Evolutionary conservation across 805 yeast species (phyloP).

Genomic region (Tetrapisispora fleetii): DNA sequence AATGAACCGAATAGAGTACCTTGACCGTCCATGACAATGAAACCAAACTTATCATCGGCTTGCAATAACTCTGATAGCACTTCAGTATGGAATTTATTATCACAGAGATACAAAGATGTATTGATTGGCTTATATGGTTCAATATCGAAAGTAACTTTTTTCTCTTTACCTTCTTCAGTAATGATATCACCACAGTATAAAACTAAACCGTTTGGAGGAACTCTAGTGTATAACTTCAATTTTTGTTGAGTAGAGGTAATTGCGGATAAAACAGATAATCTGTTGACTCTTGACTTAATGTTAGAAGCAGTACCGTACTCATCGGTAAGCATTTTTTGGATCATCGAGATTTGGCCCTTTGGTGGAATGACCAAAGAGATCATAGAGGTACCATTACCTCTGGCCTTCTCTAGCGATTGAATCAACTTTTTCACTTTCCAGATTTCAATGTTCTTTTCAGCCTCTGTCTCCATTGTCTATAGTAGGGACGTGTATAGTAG

Average conservation of each 20-base stretch:
- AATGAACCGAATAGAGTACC: constrained; percentile 93
- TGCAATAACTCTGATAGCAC: constrained; percentile 89
- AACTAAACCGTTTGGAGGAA: constrained; percentile 93
- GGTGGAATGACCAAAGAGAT: constrained; percentile 95
- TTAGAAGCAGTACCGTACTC: constrained; percentile 98
- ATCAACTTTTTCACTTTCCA: constrained; percentile 97
- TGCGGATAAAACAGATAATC: constrained; percentile 90
- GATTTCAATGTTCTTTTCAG: constrained; percentile 94
- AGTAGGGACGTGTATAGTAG: neutral
- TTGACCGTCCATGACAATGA: constrained; percentile 99
- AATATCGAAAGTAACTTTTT: constrained; percentile 91
- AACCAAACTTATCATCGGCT: constrained; percentile 93
- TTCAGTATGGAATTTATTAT: constrained; percentile 96
- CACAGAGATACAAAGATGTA: constrained; percentile 93
- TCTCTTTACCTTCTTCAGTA: constrained; percentile 95
- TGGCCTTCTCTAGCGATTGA: constrained; percentile 77
- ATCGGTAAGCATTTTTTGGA: constrained; percentile 87
- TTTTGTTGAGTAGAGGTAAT: constrained; percentile 98
- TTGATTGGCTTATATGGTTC: constrained; percentile 99
- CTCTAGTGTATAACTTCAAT: constrained; percentile 75
- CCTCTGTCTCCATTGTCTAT: constrained; percentile 42
- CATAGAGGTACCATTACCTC: constrained; percentile 99
- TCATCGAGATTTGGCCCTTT: constrained; percentile 80
- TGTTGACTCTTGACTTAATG: constrained; percentile 94
- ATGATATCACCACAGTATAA: constrained; percentile 97